Conservation (phyloP, 495 filamentous ascomycete genomes). For the Penicillium coprophilum region DNA sequence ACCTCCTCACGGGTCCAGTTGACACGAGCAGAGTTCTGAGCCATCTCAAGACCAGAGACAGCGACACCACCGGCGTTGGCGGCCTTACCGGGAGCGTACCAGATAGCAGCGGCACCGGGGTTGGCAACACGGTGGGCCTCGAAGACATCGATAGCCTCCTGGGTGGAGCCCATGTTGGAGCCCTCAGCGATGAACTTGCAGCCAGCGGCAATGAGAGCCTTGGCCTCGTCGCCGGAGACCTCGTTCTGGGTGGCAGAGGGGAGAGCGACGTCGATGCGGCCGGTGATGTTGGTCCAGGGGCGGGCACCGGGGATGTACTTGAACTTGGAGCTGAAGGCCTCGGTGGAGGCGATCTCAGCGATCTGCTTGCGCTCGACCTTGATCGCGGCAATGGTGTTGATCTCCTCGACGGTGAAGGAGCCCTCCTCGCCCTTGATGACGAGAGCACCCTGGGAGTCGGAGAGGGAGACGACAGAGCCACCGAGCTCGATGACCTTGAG, state of each 20-base stretch:
- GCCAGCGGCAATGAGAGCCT: slow-evolving; percentile 73
- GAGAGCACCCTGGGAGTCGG: slow-evolving; percentile 84
- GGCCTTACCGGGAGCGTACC: slow-evolving; percentile 93
- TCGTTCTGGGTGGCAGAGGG: slow-evolving; percentile 98
- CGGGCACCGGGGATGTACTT: slow-evolving; percentile 85
- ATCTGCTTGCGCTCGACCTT: slow-evolving; percentile 88
- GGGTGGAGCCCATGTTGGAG: slow-evolving; percentile 98
- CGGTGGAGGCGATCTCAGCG: slow-evolving; percentile 56
- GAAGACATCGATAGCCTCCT: slow-evolving; percentile 91
- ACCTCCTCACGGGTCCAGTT: slow-evolving; percentile 87
- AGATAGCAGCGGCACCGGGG: slow-evolving; percentile 68
- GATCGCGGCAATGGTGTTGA: slow-evolving; percentile 72
- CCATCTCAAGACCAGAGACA: slow-evolving; percentile 98
- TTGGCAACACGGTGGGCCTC: slow-evolving; percentile 75
- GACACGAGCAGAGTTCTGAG: slow-evolving; percentile 88
- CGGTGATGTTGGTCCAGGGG: slow-evolving; percentile 81
- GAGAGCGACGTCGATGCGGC: slow-evolving; percentile 85
- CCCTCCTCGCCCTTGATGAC: slow-evolving; percentile 61
- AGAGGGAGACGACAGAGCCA: slow-evolving; percentile 88
- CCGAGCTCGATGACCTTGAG: slow-evolving; percentile 97
- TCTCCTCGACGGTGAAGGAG: slow-evolving; percentile 72
- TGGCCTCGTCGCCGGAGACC: slow-evolving; percentile 84
- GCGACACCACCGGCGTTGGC: slow-evolving; percentile 98
- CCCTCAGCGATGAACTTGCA: slow-evolving; percentile 91
- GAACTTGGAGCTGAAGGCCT: slow-evolving; percentile 63